A percentile compares a stretch with the other conserved stretches of the same genome.
phyloP scores from a whole-genome alignment of 208 protist species.

The Trichomonas gallinae region DNA sequence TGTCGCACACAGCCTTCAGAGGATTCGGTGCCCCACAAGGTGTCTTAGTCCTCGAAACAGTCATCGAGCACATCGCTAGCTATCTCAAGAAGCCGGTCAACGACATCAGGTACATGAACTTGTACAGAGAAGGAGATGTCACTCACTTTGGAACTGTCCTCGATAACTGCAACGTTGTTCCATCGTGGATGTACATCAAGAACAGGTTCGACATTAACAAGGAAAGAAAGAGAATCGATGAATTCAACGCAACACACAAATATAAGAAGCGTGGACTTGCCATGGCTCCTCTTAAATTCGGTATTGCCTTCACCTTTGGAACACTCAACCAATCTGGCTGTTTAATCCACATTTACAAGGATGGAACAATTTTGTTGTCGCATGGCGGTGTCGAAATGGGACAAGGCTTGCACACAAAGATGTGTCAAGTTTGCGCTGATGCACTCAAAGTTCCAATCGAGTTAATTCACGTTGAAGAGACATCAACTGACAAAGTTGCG shows the following conservation, averaged over 20 bases:
- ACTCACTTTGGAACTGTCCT: background rate
- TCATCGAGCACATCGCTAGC: slow-evolving; percentile 50
- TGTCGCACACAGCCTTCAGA: slow-evolving; percentile 63
- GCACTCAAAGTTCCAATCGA: slow-evolving; percentile 34
- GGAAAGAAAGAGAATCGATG: slow-evolving; percentile 33
- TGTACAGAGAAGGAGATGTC: slow-evolving; percentile 2
- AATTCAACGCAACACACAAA: slow-evolving; percentile 55
- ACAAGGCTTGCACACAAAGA: slow-evolving; percentile 40
- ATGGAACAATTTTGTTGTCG: slow-evolving; percentile 41
- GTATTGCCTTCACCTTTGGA: slow-evolving; percentile 53
- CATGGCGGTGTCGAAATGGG: slow-evolving; percentile 49
- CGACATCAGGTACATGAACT: slow-evolving; percentile 24
- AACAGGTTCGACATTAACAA: background rate
- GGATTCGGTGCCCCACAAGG: slow-evolving; percentile 62
- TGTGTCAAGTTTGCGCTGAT: slow-evolving; percentile 36
- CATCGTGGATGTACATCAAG: background rate
- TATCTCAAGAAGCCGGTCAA: slow-evolving; percentile 21
- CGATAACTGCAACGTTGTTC: background rate
- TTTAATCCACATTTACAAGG: slow-evolving; percentile 48
- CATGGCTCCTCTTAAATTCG: slow-evolving; percentile 60
- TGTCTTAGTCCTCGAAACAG: slow-evolving; percentile 49
- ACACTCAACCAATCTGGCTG: slow-evolving; percentile 54
- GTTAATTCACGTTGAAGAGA: background rate
- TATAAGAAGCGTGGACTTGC: slow-evolving; percentile 62
- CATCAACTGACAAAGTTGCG: background rate